Conservation (phyloP, 2,329 filamentous ascomycete species). For the Trichothecium sympodiale region DNA sequence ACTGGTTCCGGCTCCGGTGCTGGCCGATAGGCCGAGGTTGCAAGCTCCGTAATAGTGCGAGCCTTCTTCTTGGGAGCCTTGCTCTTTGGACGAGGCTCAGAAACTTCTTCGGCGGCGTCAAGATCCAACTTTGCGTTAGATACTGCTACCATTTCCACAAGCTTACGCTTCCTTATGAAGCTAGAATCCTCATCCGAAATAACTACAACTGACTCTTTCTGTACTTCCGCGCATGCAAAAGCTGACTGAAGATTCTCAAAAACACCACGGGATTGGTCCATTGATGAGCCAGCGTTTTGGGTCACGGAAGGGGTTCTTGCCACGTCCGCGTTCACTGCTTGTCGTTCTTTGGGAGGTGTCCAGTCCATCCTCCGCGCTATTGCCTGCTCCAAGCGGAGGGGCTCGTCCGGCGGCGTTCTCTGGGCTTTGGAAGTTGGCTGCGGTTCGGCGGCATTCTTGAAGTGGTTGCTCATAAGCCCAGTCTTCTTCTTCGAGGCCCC, state of each 20-base stretch:
- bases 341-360: slow-evolving; percentile 50
- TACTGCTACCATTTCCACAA: slow-evolving; percentile 35
- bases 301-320: slow-evolving; percentile 16
- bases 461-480: slow-evolving; percentile 23
- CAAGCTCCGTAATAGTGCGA: slow-evolving; percentile 67
- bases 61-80: slow-evolving; percentile 57
- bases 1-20: slow-evolving; percentile 18
- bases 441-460: slow-evolving; percentile 11
- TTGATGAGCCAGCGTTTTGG: slow-evolving; percentile 4
- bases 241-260: slow-evolving; percentile 23
- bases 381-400: slow-evolving; percentile 34
- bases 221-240: slow-evolving; percentile 23
- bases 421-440: slow-evolving; percentile 6
- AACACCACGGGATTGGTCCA: background rate
- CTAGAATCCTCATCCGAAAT: slow-evolving; percentile 16
- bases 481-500: slow-evolving; percentile 13
- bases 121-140: background rate
- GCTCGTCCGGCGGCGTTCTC: slow-evolving; percentile 16
- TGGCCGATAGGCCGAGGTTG: slow-evolving; percentile 55
- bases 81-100: slow-evolving; percentile 23
- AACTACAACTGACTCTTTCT: slow-evolving; percentile 5
- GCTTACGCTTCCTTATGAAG: slow-evolving; percentile 43
- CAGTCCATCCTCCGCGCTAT: slow-evolving; percentile 47
- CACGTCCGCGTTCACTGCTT: slow-evolving; percentile 14
- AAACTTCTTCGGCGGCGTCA: slow-evolving; percentile 15